Evolutionary conservation across 331 rosid species (phyloP), one percentile per base, ranked within the genome.

Genomic region (Malus hybrid): DNA sequence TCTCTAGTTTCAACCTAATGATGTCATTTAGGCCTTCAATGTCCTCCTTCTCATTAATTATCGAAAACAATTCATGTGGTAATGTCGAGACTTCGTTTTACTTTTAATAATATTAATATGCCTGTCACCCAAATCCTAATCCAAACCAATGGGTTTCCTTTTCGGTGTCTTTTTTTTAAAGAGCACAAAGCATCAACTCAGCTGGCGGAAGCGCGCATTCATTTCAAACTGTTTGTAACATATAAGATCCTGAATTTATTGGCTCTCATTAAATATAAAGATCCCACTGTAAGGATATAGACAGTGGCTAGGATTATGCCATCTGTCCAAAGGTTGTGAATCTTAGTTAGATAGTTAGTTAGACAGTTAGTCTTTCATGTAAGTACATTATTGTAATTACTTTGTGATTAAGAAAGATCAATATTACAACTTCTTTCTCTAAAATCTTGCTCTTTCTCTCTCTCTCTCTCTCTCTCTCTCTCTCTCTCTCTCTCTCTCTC

Each of bases 61-160:
- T 50, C 59, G 77, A 78, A 80, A 78, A 85, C 73, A 70, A 77
- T 72, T 82, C 88, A 85, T 85, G 90, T 89, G 93, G 54, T 71
- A 11, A 74, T 87, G 93, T 62, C 39, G 67, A 62, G 64, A 54
- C 73, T 68, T 27, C 61, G 65, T 52, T 8, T 7, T 9, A 10
- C 15, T 36, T 52, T 27, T 28, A 52, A 34, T 71, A 56, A 32
- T 65, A 33, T 31, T 2, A 33, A 71, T 27, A 44, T 44, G 50
- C 15, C 13, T 44, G 50, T 11, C 50, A 11, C 50, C 50, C 50
- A 44, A 44, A 44, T 15, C 13, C 73, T 29, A 50, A 76, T 71
- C 33, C 27, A 42, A 46, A 24, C 27, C 46, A 44, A 73, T 56
- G 78, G 82, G 73, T 70, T 82, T 82, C 76, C 81, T 79, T 75